These are phyloP conservation scores for Dipteronia dyeriana DNA, from an alignment of 345 rosid genomes.

Conservation along the genomic window DNA sequence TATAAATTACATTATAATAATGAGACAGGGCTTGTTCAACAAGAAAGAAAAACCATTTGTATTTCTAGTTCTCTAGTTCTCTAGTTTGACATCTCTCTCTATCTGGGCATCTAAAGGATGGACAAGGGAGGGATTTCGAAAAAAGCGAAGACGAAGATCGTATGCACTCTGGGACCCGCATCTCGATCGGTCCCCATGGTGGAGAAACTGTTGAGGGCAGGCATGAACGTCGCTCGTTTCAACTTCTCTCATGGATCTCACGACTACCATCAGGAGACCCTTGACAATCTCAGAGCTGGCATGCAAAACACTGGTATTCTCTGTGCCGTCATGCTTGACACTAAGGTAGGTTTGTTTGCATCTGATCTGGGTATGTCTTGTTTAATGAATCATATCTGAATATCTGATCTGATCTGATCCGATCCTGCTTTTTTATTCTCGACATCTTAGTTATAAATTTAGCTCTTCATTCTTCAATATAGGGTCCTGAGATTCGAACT, in stretches of 20 bases:
- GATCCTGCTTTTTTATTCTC: constrained; percentile 23
- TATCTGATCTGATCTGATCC: neutral
- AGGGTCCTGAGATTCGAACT: constrained; percentile 88
- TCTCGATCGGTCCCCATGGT: constrained; percentile 78
- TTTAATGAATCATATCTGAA: neutral
- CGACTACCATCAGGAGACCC: constrained; percentile 91
- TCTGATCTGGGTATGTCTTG: neutral
- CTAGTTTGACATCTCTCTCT: neutral
- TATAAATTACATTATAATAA: too few relatives aligned
- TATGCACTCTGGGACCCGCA: constrained; percentile 91
- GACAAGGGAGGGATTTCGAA: constrained; percentile 26
- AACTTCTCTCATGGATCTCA: constrained; percentile 99
- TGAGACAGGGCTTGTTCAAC: too few relatives aligned
- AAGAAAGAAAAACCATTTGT: too few relatives aligned
- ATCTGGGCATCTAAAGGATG: neutral
- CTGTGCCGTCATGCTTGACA: constrained; percentile 98
- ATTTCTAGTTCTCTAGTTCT: neutral
- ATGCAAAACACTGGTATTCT: constrained; percentile 88
- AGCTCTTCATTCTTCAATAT: neutral
- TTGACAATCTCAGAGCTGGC: constrained; percentile 77
- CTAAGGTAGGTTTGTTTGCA: constrained; percentile 54
- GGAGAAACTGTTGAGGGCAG: constrained; percentile 85
- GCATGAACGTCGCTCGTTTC: constrained; percentile 98
- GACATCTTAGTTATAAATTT: neutral
- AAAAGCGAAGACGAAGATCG: constrained; percentile 88